Base-by-base conservation (phyloP, 768 basidiomycete species). In the Amylocystis lapponica region DNA sequence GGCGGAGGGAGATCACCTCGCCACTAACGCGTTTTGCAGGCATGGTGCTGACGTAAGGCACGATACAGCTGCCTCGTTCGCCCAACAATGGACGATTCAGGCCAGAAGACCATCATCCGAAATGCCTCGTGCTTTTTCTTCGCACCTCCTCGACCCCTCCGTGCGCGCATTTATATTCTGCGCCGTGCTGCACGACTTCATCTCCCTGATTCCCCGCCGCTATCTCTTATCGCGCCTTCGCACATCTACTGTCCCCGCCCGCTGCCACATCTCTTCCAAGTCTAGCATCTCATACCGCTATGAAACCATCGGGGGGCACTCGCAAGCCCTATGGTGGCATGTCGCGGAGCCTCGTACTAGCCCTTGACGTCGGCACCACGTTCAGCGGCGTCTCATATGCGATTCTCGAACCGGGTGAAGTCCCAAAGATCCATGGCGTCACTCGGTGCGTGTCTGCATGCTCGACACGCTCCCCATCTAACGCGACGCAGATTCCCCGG, bases 301-400 rank as follows among this genome's bases (percentile, higher is more conserved):
- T 77, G 72, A 76, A 78, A 61, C 66, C 74, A 32, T 62, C 71
- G n/a, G 66, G 72, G 12, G 79, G 80, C 58, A 78, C 77, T 54
- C 75, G 86, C 43, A 86, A 84, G 62, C 86, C 86, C 19, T 87
- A 86, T 60, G 70, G 64, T 6, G 86, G 86, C 35, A 55, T 70
- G 11, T 64, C 66, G 14, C 74, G 84, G 52, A 75, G 81, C 45
- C 74, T 89, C 41, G 84, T 83, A 49, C 72, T 89, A 53, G 86
- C 86, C 5, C 76, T 89, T 61, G 86, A 89, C 55, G 76, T 89
- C 50, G 86, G 86, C 20, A 89, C 86, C 1, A 89, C 86, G 0
- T 88, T 88, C 56, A 84, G 82, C 54, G 86, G 86, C 13, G 86
- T 81, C 2, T 89, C 86, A 26, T 89, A 89, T 60, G 83, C 86